Conservation (phyloP, 306 rosid species). For the Vicia sativa region DNA sequence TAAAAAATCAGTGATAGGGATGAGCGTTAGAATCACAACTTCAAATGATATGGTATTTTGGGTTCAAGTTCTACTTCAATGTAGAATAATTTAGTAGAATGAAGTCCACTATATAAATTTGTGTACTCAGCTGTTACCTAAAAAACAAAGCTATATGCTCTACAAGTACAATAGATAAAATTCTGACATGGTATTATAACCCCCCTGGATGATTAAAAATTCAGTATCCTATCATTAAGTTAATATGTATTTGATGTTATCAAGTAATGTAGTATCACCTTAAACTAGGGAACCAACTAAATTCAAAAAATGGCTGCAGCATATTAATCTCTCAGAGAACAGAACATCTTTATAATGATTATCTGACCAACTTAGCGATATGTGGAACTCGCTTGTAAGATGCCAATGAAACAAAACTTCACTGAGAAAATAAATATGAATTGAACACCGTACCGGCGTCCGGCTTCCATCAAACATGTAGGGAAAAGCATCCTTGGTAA, state of each 20-base stretch:
- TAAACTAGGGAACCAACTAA: background rate
- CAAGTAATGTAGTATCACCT: no score
- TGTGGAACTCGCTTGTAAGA: slow-evolving; percentile 13
- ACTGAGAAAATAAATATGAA: slow-evolving; percentile 21
- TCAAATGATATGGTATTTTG: slow-evolving; percentile 5
- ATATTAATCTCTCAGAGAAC: background rate
- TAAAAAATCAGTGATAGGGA: background rate
- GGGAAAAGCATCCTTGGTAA: slow-evolving; percentile 77
- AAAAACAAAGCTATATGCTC: background rate
- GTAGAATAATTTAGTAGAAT: slow-evolving; percentile 19
- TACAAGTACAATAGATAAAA: background rate
- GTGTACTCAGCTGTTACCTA: background rate
- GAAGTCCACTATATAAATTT: background rate
- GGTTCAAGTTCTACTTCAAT: background rate
- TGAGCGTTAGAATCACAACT: slow-evolving; percentile 6
- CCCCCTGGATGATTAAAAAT: background rate
- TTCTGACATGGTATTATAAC: no score
- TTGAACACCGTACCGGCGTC: slow-evolving; percentile 71
- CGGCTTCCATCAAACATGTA: slow-evolving; percentile 78
- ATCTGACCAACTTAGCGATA: background rate
- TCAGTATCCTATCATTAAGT: no score
- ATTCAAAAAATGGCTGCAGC: background rate
- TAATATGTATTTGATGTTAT: no score
- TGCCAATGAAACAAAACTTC: slow-evolving; percentile 30
- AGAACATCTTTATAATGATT: background rate